Evolutionary conservation across 352 stramenopile genomes (phyloP).

Genomic region (Halophytophthora batemanensis): DNA sequence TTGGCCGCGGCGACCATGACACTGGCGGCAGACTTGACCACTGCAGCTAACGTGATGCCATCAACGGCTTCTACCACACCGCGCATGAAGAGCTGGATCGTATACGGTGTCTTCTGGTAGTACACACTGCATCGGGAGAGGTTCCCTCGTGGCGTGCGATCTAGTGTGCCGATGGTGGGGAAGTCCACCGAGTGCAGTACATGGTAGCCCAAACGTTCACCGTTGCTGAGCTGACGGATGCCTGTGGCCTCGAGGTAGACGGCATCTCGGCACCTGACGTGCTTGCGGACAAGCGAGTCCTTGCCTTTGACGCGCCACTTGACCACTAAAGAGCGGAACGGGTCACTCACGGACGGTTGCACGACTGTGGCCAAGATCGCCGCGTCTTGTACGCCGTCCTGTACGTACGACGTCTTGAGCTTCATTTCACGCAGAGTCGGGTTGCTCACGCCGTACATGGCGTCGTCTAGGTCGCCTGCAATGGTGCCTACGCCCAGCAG

Average conservation of each 20-base stretch:
- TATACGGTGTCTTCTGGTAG: constrained; percentile 37
- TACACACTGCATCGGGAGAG: constrained; percentile 50
- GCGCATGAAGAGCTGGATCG: constrained; percentile 46
- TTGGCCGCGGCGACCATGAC: constrained; percentile 27
- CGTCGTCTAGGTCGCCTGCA: constrained; percentile 39
- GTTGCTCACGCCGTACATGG: constrained; percentile 38
- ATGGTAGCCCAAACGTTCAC: constrained; percentile 48
- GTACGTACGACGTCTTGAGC: constrained; percentile 41
- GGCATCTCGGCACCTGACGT: constrained; percentile 49
- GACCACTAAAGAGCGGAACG: constrained; percentile 36
- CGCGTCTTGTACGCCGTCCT: constrained; percentile 35
- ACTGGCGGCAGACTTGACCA: constrained; percentile 28
- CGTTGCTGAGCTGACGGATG: constrained; percentile 37
- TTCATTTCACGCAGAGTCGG: constrained; percentile 34
- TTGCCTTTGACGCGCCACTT: constrained; percentile 53
- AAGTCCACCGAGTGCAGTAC: constrained; percentile 56
- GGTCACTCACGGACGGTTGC: constrained; percentile 24
- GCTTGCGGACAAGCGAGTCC: constrained; percentile 27
- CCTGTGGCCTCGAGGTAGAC: constrained; percentile 52
- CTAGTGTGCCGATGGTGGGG: constrained; percentile 28
- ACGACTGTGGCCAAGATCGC: constrained; percentile 43
- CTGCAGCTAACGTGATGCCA: constrained; percentile 33
- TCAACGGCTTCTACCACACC: constrained; percentile 29
- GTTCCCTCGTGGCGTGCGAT: constrained; percentile 35
- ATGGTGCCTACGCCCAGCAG: constrained; percentile 36